A percentile compares a stretch with the other conserved stretches of the same genome.
Conservation (phyloP, 345 rosid genomes). For the Murraya koenigii region DNA sequence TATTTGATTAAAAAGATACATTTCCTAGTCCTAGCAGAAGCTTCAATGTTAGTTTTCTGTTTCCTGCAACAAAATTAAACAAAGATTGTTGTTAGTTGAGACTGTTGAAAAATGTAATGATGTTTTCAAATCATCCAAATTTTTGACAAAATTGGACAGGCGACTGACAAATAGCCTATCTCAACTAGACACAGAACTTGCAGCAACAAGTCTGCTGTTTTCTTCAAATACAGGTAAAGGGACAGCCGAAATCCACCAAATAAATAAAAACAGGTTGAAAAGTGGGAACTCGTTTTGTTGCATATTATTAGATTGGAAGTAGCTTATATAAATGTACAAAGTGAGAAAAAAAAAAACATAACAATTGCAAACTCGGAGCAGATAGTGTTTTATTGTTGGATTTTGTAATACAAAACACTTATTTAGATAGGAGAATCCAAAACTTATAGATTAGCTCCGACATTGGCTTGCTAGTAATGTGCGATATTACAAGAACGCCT, state of each 20-base stretch:
- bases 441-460: too few species aligned
- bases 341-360: background rate
- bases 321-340: background rate
- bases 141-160: background rate
- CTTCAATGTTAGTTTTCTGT: constrained; percentile 2
- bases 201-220: background rate
- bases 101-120: background rate
- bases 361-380: too few species aligned
- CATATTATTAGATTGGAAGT: too few species aligned
- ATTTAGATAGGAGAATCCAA: too few species aligned
- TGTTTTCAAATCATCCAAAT: background rate
- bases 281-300: background rate
- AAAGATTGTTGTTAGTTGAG: background rate
- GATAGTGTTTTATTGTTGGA: too few species aligned
- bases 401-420: background rate
- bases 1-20: background rate
- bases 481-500: background rate
- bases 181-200: background rate
- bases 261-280: background rate
- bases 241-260: background rate
- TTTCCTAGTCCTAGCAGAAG: constrained; percentile 35
- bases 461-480: too few species aligned
- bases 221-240: background rate
- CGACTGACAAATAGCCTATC: background rate
- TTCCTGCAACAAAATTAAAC: constrained; percentile 25